Conservation (phyloP, 2,329 filamentous ascomycete species). For the Cercospora sp. region DNA sequence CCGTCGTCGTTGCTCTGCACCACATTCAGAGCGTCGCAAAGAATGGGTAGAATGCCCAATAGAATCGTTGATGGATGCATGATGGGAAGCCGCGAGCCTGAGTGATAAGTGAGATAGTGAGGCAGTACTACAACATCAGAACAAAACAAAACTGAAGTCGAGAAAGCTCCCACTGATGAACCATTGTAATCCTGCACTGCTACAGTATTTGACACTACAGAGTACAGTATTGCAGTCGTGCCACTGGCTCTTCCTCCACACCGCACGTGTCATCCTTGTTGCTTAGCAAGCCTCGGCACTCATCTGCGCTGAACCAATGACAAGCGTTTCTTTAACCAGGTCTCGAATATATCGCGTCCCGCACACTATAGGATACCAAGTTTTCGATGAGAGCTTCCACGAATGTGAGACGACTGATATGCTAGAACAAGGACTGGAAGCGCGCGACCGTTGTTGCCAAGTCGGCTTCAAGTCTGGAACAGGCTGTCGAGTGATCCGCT, state of each 20-base stretch:
- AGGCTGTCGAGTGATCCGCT: neutral
- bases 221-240: neutral
- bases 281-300: neutral
- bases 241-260: neutral
- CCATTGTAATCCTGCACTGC: neutral
- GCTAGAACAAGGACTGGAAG: neutral
- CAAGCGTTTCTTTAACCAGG: neutral
- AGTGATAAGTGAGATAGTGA: too few relatives aligned
- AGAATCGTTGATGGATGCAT: neutral
- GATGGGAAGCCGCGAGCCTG: neutral
- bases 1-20: constrained; percentile 71
- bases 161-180: neutral
- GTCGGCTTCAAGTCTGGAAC: neutral
- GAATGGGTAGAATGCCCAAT: neutral
- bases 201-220: too few relatives aligned
- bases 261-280: neutral
- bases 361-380: neutral
- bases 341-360: neutral
- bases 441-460: neutral
- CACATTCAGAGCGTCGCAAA: constrained; percentile 49
- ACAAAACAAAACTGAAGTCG: neutral
- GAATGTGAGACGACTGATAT: neutral
- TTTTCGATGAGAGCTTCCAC: neutral
- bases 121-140: neutral
- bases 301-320: neutral